A percentile compares a stretch with the other conserved stretches of the same genome.
Conservation (phyloP, 176 grass and related monocot genomes). For the Oryza nivara region DNA sequence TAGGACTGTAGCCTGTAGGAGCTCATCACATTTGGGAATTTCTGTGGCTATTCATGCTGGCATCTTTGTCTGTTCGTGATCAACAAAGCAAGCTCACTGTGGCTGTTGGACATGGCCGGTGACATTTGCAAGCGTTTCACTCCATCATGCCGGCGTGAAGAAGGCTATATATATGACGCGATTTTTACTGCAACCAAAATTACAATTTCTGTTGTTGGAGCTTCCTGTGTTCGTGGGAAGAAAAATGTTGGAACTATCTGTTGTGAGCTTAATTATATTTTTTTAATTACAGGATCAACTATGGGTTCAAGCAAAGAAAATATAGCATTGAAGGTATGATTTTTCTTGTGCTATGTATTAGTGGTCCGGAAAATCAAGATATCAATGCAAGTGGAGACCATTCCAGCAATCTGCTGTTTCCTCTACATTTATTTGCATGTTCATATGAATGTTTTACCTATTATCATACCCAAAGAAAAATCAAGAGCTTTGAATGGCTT, state of each 20-base stretch:
- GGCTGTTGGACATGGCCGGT: neutral
- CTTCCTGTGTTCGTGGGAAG: neutral
- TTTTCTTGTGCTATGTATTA: slow-evolving; percentile 31
- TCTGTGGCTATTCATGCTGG: neutral
- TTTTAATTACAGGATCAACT: slow-evolving; percentile 45
- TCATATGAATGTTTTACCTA: neutral
- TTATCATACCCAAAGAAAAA: neutral
- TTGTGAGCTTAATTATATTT: slow-evolving; percentile 31
- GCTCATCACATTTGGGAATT: neutral
- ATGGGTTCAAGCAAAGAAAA: slow-evolving; percentile 39
- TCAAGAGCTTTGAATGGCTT: neutral
- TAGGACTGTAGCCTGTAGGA: slow-evolving; percentile 1
- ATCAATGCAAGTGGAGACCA: neutral
- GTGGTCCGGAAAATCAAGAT: neutral
- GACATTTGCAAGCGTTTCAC: neutral
- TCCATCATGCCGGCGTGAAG: neutral
- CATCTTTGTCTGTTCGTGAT: neutral
- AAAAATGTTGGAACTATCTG: neutral
- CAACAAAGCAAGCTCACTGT: neutral
- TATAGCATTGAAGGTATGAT: slow-evolving; percentile 58
- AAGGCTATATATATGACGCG: neutral
- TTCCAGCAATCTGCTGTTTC: neutral
- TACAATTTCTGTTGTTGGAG: neutral
- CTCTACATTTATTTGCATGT: slow-evolving; percentile 19
- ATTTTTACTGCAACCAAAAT: slow-evolving; percentile 22